Conservation (phyloP, 352 stramenopile species). For the Phytophthora sp. region DNA sequence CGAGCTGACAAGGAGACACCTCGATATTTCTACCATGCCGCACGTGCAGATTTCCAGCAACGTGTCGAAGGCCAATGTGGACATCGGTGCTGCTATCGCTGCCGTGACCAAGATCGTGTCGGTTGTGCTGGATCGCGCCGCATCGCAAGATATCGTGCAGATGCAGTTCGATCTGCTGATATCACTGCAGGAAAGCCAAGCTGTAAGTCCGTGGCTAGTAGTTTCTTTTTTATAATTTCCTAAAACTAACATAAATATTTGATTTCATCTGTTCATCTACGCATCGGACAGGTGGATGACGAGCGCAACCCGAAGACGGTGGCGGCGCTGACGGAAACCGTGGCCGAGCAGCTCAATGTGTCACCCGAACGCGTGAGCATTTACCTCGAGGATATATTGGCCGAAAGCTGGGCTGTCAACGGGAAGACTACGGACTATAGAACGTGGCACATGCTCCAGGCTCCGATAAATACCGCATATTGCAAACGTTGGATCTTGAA, state of each 20-base stretch:
- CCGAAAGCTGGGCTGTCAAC: conserved; percentile 33
- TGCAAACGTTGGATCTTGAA: too few species aligned
- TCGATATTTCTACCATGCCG: conserved; percentile 17
- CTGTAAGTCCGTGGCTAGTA: conserved; percentile 8
- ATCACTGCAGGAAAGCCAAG: conserved; percentile 25
- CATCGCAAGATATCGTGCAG: conserved; percentile 23
- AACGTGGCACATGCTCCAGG: neutral
- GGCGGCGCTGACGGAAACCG: conserved; percentile 17
- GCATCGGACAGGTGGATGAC: conserved; percentile 31
- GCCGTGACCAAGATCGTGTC: conserved; percentile 27
- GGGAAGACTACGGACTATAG: conserved; percentile 22
- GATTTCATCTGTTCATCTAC: neutral
- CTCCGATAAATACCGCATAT: too few species aligned
- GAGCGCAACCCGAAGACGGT: conserved; percentile 34
- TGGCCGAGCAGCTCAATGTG: conserved; percentile 32
- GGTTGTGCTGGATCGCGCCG: conserved; percentile 16
- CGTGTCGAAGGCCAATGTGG: conserved; percentile 18
- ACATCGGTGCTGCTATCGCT: conserved; percentile 9
- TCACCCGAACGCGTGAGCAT: conserved; percentile 35
- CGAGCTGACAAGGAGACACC: too few species aligned
- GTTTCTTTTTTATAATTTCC: too few species aligned
- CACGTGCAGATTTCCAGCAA: conserved; percentile 39
- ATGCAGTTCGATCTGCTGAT: conserved; percentile 33
- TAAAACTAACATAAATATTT: too few species aligned
- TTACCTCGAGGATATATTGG: conserved; percentile 40